These are phyloP conservation scores for Colletotrichum karsti DNA, from an alignment of 2,329 filamentous ascomycete species.

Conservation along the genomic window DNA sequence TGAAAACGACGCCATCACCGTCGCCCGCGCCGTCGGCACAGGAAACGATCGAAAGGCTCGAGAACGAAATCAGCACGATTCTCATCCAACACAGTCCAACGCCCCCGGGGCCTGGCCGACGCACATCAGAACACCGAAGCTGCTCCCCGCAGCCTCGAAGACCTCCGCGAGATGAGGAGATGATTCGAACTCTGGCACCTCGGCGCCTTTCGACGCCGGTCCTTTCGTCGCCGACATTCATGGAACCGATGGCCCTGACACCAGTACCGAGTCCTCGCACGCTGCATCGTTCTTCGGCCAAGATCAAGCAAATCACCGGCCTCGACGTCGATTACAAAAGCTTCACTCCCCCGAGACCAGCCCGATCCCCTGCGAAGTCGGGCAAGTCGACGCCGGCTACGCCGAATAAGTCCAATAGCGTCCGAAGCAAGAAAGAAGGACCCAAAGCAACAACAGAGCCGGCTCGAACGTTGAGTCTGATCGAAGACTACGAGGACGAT, in stretches of 20 bases:
- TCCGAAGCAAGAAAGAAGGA: background rate
- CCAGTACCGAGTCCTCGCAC: slow-evolving; percentile 27
- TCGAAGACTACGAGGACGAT: slow-evolving; percentile 19
- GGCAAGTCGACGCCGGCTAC: background rate
- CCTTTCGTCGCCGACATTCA: background rate
- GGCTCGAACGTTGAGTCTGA: slow-evolving; percentile 17
- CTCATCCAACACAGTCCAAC: slow-evolving; percentile 19
- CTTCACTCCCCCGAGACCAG: background rate
- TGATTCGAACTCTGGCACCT: background rate
- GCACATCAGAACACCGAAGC: slow-evolving; percentile 12
- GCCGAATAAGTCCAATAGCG: background rate
- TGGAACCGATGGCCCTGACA: background rate
- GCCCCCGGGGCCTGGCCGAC: background rate
- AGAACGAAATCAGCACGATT: slow-evolving; percentile 23
- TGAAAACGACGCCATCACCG: background rate
- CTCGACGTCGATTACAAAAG: slow-evolving; percentile 40
- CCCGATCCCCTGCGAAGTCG: background rate
- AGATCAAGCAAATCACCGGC: slow-evolving; percentile 52
- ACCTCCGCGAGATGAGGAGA: background rate
- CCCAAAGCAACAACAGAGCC: slow-evolving; percentile 18
- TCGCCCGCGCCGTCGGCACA: background rate
- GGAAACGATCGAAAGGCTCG: slow-evolving; percentile 4
- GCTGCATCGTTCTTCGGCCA: slow-evolving; percentile 43
- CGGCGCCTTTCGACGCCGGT: slow-evolving; percentile 17
- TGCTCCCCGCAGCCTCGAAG: slow-evolving; percentile 15